Conservation (phyloP, 345 rosid genomes). For the Brassica carinata region DNA sequence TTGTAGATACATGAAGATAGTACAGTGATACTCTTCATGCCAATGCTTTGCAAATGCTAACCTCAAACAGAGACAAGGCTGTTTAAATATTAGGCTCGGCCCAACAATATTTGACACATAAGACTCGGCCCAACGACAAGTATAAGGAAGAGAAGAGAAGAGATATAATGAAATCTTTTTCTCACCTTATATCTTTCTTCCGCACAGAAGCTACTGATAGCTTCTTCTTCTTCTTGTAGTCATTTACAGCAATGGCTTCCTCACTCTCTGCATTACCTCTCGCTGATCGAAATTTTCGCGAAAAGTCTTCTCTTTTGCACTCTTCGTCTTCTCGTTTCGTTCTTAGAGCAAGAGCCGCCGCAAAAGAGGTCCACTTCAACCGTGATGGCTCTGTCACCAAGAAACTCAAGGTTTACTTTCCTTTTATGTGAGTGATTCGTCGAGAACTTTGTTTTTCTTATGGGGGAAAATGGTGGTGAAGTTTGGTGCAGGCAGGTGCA, state of each 20-base stretch:
- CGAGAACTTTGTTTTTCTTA: background rate
- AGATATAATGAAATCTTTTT: constrained; percentile 23
- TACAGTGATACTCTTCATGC: no score
- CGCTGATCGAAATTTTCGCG: constrained; percentile 35
- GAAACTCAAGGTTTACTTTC: constrained; percentile 68
- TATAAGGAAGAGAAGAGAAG: background rate
- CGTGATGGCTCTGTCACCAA: constrained; percentile 79
- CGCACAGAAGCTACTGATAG: constrained; percentile 5
- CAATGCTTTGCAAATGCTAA: no score
- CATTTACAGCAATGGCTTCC: constrained; percentile 50
- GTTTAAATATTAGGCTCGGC: background rate
- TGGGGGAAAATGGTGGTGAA: constrained; percentile 27
- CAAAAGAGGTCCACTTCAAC: constrained; percentile 84
- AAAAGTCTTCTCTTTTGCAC: constrained; percentile 28
- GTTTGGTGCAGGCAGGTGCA: constrained; percentile 69
- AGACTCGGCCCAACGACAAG: background rate
- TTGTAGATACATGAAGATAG: no score
- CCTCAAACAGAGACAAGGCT: background rate
- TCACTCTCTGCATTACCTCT: constrained; percentile 59
- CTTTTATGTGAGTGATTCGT: background rate
- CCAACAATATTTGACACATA: constrained; percentile 2
- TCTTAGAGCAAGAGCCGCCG: constrained; percentile 51
- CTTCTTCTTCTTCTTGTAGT: constrained; percentile 1
- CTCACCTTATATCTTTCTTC: constrained; percentile 21
- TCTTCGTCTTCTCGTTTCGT: constrained; percentile 19